Conservation (phyloP, 2,329 filamentous ascomycete genomes). For the Trichoderma brevicompactum region DNA sequence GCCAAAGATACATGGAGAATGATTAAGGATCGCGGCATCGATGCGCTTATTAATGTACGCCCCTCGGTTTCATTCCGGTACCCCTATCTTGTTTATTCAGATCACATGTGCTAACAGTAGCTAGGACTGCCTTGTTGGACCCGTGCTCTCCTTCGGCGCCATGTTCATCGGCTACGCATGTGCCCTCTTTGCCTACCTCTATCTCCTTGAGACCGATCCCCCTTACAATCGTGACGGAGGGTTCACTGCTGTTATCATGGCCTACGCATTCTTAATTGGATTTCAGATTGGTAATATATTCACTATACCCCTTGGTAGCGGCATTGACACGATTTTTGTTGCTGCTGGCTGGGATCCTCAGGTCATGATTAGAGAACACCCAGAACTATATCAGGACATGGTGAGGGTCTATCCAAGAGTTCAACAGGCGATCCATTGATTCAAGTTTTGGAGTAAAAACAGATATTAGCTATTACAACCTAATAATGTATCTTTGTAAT, state of each 20-base stretch:
- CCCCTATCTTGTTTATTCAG: no score
- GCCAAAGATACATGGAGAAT: constrained; percentile 90
- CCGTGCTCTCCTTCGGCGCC: constrained; percentile 75
- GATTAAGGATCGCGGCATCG: constrained; percentile 90
- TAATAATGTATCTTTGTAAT: not conserved
- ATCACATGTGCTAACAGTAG: constrained; percentile 29
- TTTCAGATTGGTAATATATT: constrained; percentile 89
- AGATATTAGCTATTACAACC: not conserved
- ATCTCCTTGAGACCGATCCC: constrained; percentile 80
- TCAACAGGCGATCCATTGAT: constrained; percentile 68
- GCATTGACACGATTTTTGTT: constrained; percentile 92
- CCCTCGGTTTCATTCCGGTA: not conserved
- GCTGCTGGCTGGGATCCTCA: constrained; percentile 71
- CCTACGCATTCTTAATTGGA: constrained; percentile 86
- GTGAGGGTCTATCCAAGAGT: constrained; percentile 82
- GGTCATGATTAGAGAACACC: constrained; percentile 79
- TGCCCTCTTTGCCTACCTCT: constrained; percentile 82
- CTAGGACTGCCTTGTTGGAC: constrained; percentile 76
- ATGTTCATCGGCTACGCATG: constrained; percentile 84
- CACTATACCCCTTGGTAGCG: constrained; percentile 82
- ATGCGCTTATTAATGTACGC: constrained; percentile 76
- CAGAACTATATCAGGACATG: constrained; percentile 79
- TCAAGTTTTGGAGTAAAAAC: not conserved
- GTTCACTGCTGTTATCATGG: constrained; percentile 78
- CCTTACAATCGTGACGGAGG: constrained; percentile 70